These are phyloP conservation scores for Marasmius oreades DNA, from an alignment of 1,284 basidiomycete species.

Conservation along the genomic window DNA sequence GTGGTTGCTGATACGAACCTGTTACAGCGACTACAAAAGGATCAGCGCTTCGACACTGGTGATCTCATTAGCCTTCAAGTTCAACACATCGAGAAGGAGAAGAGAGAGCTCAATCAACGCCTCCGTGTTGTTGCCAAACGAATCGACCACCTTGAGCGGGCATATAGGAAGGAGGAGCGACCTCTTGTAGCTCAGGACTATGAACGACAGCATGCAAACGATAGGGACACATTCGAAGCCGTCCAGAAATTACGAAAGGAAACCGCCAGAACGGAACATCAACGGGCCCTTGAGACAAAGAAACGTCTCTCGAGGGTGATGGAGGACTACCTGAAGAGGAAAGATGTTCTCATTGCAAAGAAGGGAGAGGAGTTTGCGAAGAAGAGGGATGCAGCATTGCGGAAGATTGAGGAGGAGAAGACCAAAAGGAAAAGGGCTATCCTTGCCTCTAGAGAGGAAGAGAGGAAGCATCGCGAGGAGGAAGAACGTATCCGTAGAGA, in stretches of 20 bases:
- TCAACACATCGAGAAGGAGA: slow-evolving; percentile 95
- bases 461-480: slow-evolving; percentile 44
- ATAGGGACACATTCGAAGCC: slow-evolving; percentile 68
- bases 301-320: slow-evolving; percentile 72
- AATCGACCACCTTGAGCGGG: slow-evolving; percentile 94
- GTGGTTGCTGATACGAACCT: neutral
- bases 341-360: slow-evolving; percentile 52
- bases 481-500: neutral
- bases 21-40: slow-evolving; percentile 47
- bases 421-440: slow-evolving; percentile 61
- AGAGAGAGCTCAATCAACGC: slow-evolving; percentile 83
- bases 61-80: slow-evolving; percentile 91
- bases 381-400: slow-evolving; percentile 55
- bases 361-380: slow-evolving; percentile 69
- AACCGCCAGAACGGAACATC: slow-evolving; percentile 59
- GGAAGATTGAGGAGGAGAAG: slow-evolving; percentile 87
- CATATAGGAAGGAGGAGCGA: slow-evolving; percentile 92
- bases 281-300: slow-evolving; percentile 78
- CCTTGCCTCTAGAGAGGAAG: slow-evolving; percentile 44
- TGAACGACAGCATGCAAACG: slow-evolving; percentile 77
- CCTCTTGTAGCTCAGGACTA: slow-evolving; percentile 89
- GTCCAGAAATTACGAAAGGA: slow-evolving; percentile 64
- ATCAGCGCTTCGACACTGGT: slow-evolving; percentile 85
- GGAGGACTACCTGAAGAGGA: slow-evolving; percentile 68
- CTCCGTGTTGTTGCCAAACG: slow-evolving; percentile 87